Conservation (phyloP, 2,329 filamentous ascomycete species). For the Pyrenophora seminiperda region DNA sequence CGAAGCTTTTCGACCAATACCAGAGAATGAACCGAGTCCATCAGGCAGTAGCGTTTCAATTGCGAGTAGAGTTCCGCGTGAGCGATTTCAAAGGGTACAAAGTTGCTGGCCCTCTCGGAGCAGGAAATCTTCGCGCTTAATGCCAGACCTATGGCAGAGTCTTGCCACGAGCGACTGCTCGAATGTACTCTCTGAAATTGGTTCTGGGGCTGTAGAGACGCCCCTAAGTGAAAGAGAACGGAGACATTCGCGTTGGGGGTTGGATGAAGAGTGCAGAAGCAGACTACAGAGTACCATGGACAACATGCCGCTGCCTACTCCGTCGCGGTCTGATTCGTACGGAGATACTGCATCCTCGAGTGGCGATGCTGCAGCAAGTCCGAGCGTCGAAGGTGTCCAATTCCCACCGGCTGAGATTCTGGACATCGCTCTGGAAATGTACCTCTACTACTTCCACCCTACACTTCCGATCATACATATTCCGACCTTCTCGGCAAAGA, state of each 20-base stretch:
- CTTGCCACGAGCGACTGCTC: slow-evolving; percentile 36
- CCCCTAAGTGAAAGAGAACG: slow-evolving; percentile 37
- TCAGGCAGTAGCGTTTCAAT: slow-evolving; percentile 45
- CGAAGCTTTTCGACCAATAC: slow-evolving; percentile 29
- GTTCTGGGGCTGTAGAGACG: slow-evolving; percentile 29
- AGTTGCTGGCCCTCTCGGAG: slow-evolving; percentile 46
- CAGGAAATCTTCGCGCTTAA: slow-evolving; percentile 38
- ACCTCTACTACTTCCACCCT: slow-evolving; percentile 60
- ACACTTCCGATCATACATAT: slow-evolving; percentile 60
- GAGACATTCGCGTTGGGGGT: slow-evolving; percentile 44
- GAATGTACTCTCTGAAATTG: slow-evolving; percentile 45
- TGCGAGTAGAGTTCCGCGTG: slow-evolving; percentile 46
- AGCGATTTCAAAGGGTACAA: slow-evolving; percentile 48
- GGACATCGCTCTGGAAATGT: slow-evolving; percentile 60
- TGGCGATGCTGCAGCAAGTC: slow-evolving; percentile 35
- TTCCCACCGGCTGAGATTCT: slow-evolving; percentile 59
- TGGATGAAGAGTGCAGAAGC: slow-evolving; percentile 48
- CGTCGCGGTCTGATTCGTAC: slow-evolving; percentile 32
- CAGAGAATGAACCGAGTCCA: slow-evolving; percentile 39
- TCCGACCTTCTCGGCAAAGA: slow-evolving; percentile 58
- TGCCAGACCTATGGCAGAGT: slow-evolving; percentile 45
- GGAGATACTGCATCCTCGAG: slow-evolving; percentile 42
- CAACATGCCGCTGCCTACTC: slow-evolving; percentile 30
- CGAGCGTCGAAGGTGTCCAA: slow-evolving; percentile 37
- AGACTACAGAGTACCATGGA: slow-evolving; percentile 45